Conservation (phyloP, 2,329 filamentous ascomycete genomes). For the Blastomyces parvus region DNA sequence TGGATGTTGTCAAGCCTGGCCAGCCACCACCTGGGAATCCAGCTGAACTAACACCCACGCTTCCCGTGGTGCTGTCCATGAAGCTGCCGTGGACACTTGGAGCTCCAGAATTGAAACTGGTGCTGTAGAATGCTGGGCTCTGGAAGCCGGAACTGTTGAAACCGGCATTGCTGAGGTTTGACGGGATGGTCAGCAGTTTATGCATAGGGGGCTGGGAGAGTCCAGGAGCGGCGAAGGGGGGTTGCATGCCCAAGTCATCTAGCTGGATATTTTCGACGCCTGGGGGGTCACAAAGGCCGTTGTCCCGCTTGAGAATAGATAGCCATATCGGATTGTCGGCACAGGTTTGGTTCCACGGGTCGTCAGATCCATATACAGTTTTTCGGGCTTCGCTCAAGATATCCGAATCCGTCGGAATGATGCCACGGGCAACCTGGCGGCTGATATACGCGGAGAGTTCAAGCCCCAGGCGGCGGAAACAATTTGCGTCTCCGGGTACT, state of each 20-base stretch:
- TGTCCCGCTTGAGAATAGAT: conserved; percentile 36
- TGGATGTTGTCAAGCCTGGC: conserved; percentile 3
- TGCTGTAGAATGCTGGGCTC: conserved; percentile 24
- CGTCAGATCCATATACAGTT: conserved; percentile 24
- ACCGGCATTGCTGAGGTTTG: conserved; percentile 19
- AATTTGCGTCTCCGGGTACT: conserved; percentile 31
- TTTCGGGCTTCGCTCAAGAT: conserved; percentile 24
- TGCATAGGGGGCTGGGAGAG: conserved; percentile 28
- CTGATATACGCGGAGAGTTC: conserved; percentile 34
- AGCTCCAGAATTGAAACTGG: conserved; percentile 27
- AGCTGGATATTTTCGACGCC: conserved; percentile 28
- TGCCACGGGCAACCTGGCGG: conserved; percentile 26
- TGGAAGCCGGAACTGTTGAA: conserved; percentile 26
- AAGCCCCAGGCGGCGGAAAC: conserved; percentile 33
- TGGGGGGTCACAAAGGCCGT: conserved; percentile 28
- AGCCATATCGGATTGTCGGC: conserved; percentile 41
- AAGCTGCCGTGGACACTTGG: conserved; percentile 25
- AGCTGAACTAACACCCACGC: conserved; percentile 23
- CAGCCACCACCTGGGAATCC: conserved; percentile 26
- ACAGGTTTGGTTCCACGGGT: conserved; percentile 34
- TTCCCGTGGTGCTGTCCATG: conserved; percentile 25
- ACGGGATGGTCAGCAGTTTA: conserved; percentile 17
- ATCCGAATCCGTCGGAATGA: conserved; percentile 27
- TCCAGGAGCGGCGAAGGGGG: conserved; percentile 34
- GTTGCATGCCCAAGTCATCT: conserved; percentile 34